Percentiles rank a stretch among this genome's conserved stretches.
phyloP scores from a whole-genome alignment of 2,329 filamentous ascomycete species.

The Cercospora nicotianae region DNA sequence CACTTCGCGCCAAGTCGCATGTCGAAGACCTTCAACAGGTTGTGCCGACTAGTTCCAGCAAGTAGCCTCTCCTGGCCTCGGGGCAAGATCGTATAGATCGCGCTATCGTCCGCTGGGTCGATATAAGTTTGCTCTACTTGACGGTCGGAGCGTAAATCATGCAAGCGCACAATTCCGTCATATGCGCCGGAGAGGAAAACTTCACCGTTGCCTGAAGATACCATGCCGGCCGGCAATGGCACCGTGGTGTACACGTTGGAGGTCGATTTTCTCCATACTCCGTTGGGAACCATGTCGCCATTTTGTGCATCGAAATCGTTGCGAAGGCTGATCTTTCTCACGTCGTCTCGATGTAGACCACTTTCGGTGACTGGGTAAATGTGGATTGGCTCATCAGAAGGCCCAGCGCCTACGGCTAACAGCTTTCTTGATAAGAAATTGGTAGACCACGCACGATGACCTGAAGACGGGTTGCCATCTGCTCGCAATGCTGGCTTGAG shows the following conservation, averaged over 20 bases:
- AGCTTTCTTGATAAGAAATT: conserved; percentile 53
- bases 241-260: conserved; percentile 50
- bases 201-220: conserved; percentile 41
- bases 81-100: conserved; percentile 59
- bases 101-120: conserved; percentile 58
- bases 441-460: conserved; percentile 50
- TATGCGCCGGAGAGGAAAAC: conserved; percentile 62
- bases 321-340: conserved; percentile 44
- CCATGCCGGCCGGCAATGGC: conserved; percentile 40
- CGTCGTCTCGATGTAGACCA: conserved; percentile 43
- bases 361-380: conserved; percentile 53
- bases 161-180: conserved; percentile 58
- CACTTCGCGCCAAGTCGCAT: conserved; percentile 50
- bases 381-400: conserved; percentile 46
- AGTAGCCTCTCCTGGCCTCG: conserved; percentile 59
- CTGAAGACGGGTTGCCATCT: conserved; percentile 24
- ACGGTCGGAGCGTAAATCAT: conserved; percentile 58
- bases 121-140: conserved; percentile 50
- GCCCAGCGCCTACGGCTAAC: conserved; percentile 54
- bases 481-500: conserved; percentile 24
- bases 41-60: conserved; percentile 58
- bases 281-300: conserved; percentile 8
- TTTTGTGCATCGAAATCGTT: conserved; percentile 28
- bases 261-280: conserved; percentile 35
- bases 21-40: conserved; percentile 63